These are phyloP conservation scores for Talaromyces atroroseus DNA, from an alignment of 2,329 filamentous ascomycete genomes.

Conservation along the genomic window DNA sequence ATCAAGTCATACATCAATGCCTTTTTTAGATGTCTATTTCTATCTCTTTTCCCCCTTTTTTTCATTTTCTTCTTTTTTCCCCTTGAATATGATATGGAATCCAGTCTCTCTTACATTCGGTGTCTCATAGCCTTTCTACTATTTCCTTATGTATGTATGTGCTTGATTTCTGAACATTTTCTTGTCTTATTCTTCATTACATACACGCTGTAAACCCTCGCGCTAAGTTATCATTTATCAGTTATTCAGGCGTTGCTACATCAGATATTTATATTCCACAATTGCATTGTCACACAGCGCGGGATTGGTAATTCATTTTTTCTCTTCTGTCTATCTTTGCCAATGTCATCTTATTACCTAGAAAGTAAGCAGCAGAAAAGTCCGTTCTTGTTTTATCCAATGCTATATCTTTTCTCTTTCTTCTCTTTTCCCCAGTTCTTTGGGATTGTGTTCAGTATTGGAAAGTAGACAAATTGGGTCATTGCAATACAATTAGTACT, in stretches of 20 bases:
- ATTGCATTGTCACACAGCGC: constrained; percentile 35
- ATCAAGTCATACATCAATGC: background rate
- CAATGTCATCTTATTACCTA: background rate
- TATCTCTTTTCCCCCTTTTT: background rate
- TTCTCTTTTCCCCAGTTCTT: background rate
- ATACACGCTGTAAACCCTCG: background rate
- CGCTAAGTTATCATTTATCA: background rate
- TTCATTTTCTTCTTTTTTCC: background rate
- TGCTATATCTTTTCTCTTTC: background rate
- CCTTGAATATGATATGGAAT: constrained; percentile 10
- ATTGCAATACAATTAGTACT: too few relatives aligned
- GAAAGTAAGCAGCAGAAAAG: background rate
- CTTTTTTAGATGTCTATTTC: background rate
- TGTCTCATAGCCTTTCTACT: background rate
- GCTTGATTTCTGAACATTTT: constrained; percentile 1
- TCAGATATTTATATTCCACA: constrained; percentile 17
- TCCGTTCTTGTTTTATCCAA: background rate
- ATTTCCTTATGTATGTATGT: background rate
- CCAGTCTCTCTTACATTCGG: background rate
- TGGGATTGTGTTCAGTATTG: too few relatives aligned
- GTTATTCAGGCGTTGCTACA: background rate
- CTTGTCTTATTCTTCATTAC: background rate
- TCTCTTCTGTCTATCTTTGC: background rate
- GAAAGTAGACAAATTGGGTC: too few relatives aligned
- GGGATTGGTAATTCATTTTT: background rate